Base-by-base conservation (phyloP, 345 rosid species). In the Gossypium herbaceum region DNA sequence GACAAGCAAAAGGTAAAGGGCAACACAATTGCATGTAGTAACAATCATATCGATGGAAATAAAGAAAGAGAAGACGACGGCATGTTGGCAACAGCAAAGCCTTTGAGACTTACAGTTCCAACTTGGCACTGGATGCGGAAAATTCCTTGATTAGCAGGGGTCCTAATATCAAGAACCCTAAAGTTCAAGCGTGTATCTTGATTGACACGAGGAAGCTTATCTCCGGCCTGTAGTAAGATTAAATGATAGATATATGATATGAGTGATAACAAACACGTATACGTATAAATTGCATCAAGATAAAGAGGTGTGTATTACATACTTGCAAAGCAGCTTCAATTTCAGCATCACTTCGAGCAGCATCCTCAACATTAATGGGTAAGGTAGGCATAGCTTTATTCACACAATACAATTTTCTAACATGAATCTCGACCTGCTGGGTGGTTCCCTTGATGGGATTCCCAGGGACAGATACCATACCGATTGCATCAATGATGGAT, bases 341-440 rank as follows among this genome's bases (percentile, higher is more conserved):
- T 22, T 57, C 62, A 57, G 62, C 62, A 57, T 57, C 62, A 57
- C 62, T 57, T 57, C 62, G 29, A 11, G 62, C 62, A 57, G 97
- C 96, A 83, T 93, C 98, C 82, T 91, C 97, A 2, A 91, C 86
- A 45, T 75, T 89, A 74, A 94, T 86, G 12, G 98, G 98, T 54
- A 89, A 79, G 7, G 75, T 75, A 2, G 88, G 77, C 74, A 82
- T 15, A 16, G 97, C 93, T 81, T 68, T 87, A 88, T 75, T 85
- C 34, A 94, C 58, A 64, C 90, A 92, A 59, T 87, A 89, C 7
- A 90, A 65, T 76, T 84, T 91, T 19, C 82, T 81, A 13, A 89
- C 86, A 80, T 88, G 95, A 68, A 92, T 69, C 50, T 91, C 98
- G 45, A 95, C 92, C 87, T 88, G 84, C 79, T 92, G 94, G 0